Evolutionary conservation across 331 rosid genomes (phyloP).

Genomic region (Quercus tomentella): DNA sequence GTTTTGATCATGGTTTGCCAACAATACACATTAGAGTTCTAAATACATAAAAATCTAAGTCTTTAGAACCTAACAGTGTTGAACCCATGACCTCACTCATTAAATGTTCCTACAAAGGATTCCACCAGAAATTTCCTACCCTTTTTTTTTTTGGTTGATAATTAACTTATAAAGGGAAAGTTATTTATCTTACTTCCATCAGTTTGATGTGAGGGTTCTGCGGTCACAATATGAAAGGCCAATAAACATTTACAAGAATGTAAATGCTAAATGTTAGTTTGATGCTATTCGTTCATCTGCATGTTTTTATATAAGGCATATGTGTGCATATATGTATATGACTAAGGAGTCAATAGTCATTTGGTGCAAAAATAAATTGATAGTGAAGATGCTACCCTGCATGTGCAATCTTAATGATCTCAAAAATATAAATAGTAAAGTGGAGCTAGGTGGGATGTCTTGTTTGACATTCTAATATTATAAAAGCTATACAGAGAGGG

Average conservation of each 20-base stretch:
- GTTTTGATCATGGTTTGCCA: too few species aligned
- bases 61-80: too few species aligned
- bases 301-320: neutral
- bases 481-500: neutral
- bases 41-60: too few species aligned
- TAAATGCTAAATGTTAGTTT: neutral
- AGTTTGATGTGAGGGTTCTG: neutral
- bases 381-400: neutral
- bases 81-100: neutral
- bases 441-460: neutral
- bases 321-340: neutral
- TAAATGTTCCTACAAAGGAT: neutral
- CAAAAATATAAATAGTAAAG: neutral
- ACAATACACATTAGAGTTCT: too few species aligned
- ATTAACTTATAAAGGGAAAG: neutral
- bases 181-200: neutral
- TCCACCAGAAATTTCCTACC: too few species aligned
- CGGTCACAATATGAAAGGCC: neutral
- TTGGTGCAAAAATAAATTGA: neutral
- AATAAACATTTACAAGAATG: neutral
- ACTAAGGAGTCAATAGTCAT: neutral
- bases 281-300: neutral
- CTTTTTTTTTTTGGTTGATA: too few species aligned
- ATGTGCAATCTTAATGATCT: neutral
- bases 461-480: neutral